Base-by-base conservation (phyloP, 2,329 filamentous ascomycete species). In the Grosmannia huntii region DNA sequence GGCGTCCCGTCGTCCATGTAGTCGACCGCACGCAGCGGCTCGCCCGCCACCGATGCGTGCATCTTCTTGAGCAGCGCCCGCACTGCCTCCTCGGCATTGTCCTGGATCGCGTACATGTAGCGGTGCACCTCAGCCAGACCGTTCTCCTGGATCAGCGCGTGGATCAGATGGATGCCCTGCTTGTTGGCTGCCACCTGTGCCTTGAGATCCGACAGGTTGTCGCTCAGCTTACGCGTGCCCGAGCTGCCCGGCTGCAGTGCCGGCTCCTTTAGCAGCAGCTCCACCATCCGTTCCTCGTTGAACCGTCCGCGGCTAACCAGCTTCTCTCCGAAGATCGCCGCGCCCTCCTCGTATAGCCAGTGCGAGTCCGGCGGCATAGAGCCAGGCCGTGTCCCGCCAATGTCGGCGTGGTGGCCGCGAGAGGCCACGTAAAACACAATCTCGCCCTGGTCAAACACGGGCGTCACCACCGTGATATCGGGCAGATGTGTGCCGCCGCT, bases 401-500 rank as follows among this genome's bases (percentile, higher is more conserved):
- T 55, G 65, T 94, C 88, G 11, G 88, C 87, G 64, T 92, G 88
- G 67, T 94, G 88, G 0, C 87, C 88, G 48, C 88, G 80, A 2
- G 85, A 89, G 0, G 88, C 88, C 2, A 89, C 87, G 62, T 90
- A 92, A 70, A 92, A 92, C 56, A 90, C 78, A 60, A 92, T 90
- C n/a, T 86, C 23, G 85, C 80, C 1, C 83, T 19, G 83, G 28
- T 69, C 68, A 19, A 91, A 92, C 1, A 87, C 86, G 0, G 88
- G 88, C n/a, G 88, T 91, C 57, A 90, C 78, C 23, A 90, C 84
- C 0, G 88, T 94, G 59, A 94, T 88, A 66, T 94, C 88, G 1
- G 88, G 88, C 21, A 94, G 72, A 73, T 94, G 89, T 0, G 89
- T 94, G 11, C 54, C 54, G 31, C 54, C 54, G 23, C 9, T 33